Base-by-base conservation (phyloP, 805 yeast species). In the Blastobotrys peoriensis region DNA sequence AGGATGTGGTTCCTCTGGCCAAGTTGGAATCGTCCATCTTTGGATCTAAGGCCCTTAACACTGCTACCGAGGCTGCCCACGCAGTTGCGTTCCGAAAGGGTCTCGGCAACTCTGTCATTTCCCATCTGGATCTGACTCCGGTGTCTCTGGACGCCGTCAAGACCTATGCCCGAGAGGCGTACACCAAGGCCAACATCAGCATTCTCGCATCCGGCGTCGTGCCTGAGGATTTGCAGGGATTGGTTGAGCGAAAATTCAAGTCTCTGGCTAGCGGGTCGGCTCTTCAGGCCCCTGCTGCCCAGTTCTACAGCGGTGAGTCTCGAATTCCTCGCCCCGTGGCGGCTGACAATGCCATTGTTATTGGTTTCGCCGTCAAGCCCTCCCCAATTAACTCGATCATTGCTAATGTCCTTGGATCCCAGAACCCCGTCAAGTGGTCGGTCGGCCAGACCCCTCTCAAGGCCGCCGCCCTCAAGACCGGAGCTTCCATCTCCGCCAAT, bases 41-140 rank as follows among this genome's bases (percentile, higher is more conserved):
- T 38, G 60, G 67, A 46, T 58, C 71, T 13, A 66, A 72, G 56
- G 74, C 86, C 47, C 64, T 68, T 48, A 75, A 71, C 64, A 69
- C 71, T 50, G 95, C 93, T 36, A 65, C 79, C 50, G 96, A 88
- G 68, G 76, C 79, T 55, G 77, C 87, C 62, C 91, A 86, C 70
- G 78, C 79, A 56, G 69, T 80, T 49, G 78, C 95, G 41, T 93
- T 84, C 79, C 85, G 93, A 74, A 72, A 67, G 50, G 97, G 96
- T 44, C 78, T 86, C 59, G 97, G 96, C 60, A 78, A 82, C 68
- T 83, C 95, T 53, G 73, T 86, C 59, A 86, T 76, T 63, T 83
- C 84, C 64, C 84, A 86, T 50, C 74, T 75, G 52, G 30, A 25
- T 25, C 8, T 13, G 10, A 66, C 74, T 52, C 59, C 78, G 37